Conservation (phyloP, 2,329 filamentous ascomycete species). For the Penicillium oxalicum region DNA sequence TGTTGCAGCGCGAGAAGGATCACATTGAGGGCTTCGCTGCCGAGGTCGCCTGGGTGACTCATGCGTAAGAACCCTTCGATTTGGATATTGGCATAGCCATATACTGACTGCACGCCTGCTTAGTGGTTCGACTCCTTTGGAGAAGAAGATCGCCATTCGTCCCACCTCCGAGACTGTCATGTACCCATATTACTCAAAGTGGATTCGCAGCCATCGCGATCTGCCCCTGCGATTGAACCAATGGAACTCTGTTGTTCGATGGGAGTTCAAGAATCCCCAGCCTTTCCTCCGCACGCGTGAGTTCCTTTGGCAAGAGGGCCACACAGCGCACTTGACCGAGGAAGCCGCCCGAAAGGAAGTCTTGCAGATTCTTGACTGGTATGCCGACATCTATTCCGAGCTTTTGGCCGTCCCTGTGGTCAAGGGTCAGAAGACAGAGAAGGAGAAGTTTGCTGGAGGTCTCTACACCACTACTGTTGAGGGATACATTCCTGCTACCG, state of each 20-base stretch:
- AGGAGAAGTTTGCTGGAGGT: conserved; percentile 95
- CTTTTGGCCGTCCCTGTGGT: conserved; percentile 92
- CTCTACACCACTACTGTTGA: conserved; percentile 96
- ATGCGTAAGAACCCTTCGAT: conserved; percentile 33
- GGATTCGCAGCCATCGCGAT: conserved; percentile 90
- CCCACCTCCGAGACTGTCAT: conserved; percentile 73
- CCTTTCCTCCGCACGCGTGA: conserved; percentile 87
- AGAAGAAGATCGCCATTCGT: conserved; percentile 67
- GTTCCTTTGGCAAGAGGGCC: conserved; percentile 97
- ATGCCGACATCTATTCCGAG: conserved; percentile 86
- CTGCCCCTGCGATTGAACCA: conserved; percentile 92
- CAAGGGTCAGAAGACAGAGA: conserved; percentile 89
- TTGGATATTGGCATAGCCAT: background rate
- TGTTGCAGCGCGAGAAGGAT: conserved; percentile 79
- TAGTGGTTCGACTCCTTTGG: conserved; percentile 85
- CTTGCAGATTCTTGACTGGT: conserved; percentile 85
- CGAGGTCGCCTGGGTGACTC: conserved; percentile 49
- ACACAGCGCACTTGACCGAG: conserved; percentile 85
- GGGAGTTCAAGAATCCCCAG: conserved; percentile 87
- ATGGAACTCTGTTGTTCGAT: conserved; percentile 87
- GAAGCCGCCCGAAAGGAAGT: conserved; percentile 78
- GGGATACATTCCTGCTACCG: conserved; percentile 92
- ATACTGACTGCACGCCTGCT: conserved; percentile 7
- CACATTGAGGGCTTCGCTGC: conserved; percentile 98
- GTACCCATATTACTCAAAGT: conserved; percentile 83